phyloP scores from a whole-genome alignment of 805 yeast genomes.

The Wickerhamomyces xylosicus region DNA sequence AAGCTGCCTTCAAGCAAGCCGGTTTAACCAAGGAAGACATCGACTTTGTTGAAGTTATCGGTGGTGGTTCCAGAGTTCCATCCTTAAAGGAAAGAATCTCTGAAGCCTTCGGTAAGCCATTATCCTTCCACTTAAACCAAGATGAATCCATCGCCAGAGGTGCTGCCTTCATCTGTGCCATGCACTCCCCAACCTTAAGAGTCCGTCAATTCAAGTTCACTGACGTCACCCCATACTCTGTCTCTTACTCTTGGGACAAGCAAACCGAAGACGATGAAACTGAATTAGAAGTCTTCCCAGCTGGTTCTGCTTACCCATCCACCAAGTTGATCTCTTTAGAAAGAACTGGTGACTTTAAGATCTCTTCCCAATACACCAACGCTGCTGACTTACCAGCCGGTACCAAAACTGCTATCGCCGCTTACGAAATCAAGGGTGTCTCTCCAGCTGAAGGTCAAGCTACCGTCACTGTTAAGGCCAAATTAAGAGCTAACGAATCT shows the following conservation, averaged over 20 bases:
- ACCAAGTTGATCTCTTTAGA: slow-evolving; percentile 91
- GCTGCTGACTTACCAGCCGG: slow-evolving; percentile 64
- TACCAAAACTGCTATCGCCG: slow-evolving; percentile 54
- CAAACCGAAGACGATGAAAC: slow-evolving; percentile 83
- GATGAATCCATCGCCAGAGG: slow-evolving; percentile 99
- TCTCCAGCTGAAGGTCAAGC: slow-evolving; percentile 67
- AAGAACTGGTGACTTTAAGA: slow-evolving; percentile 81
- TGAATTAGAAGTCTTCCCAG: slow-evolving; percentile 94
- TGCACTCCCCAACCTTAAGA: slow-evolving; percentile 97
- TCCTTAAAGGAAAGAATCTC: slow-evolving; percentile 72
- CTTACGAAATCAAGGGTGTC: slow-evolving; percentile 84
- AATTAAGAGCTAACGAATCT: slow-evolving; percentile 94
- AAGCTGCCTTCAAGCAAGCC: slow-evolving; percentile 73
- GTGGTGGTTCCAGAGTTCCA: slow-evolving; percentile 99
- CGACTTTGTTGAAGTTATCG: slow-evolving; percentile 90
- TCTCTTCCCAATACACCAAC: slow-evolving; percentile 80
- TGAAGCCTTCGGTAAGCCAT: slow-evolving; percentile 72
- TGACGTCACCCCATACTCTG: slow-evolving; percentile 86
- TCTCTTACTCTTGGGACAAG: slow-evolving; percentile 91
- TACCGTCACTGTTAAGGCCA: slow-evolving; percentile 77
- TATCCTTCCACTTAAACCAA: slow-evolving; percentile 94
- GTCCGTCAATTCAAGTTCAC: slow-evolving; percentile 98
- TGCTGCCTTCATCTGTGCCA: slow-evolving; percentile 97
- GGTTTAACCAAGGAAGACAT: slow-evolving; percentile 62
- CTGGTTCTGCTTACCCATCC: slow-evolving; percentile 86